Conservation (phyloP, 1,284 basidiomycete genomes). For the Heterobasidion annosum region DNA sequence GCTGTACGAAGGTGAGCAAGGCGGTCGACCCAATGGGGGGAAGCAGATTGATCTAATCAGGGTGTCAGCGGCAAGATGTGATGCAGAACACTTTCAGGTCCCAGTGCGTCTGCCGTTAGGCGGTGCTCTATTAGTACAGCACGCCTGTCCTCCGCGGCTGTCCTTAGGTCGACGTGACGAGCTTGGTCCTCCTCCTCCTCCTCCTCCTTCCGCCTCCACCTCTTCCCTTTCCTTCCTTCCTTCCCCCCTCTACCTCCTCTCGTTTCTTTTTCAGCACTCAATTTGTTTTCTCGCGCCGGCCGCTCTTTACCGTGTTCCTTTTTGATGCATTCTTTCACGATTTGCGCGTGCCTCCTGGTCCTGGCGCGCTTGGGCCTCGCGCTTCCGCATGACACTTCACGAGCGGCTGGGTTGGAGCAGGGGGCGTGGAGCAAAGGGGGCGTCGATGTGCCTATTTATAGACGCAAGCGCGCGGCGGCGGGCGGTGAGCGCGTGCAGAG, state of each 20-base stretch:
- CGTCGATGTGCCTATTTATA: slow-evolving; percentile 8
- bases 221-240: background rate
- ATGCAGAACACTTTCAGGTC: too few relatives aligned
- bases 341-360: slow-evolving; percentile 1
- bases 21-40: too few relatives aligned
- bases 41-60: too few relatives aligned
- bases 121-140: too few relatives aligned
- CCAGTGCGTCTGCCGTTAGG: too few relatives aligned
- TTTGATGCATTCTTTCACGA: slow-evolving; percentile 1
- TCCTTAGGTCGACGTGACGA: too few relatives aligned
- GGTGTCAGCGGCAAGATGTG: too few relatives aligned
- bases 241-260: background rate
- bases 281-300: slow-evolving; percentile 6
- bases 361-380: slow-evolving; percentile 2
- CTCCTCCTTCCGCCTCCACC: background rate
- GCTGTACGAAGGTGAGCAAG: too few relatives aligned
- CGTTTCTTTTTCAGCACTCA: background rate
- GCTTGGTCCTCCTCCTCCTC: background rate
- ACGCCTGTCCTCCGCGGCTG: too few relatives aligned
- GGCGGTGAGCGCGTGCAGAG: slow-evolving; percentile 3
- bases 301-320: slow-evolving; percentile 1
- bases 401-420: background rate
- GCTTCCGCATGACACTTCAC: slow-evolving; percentile 1
- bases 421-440: background rate
- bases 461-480: background rate